A percentile compares a stretch with the other conserved stretches of the same genome.
These are phyloP conservation scores for Malus hybrid DNA, from an alignment of 331 rosid species.

Conservation along the genomic window DNA sequence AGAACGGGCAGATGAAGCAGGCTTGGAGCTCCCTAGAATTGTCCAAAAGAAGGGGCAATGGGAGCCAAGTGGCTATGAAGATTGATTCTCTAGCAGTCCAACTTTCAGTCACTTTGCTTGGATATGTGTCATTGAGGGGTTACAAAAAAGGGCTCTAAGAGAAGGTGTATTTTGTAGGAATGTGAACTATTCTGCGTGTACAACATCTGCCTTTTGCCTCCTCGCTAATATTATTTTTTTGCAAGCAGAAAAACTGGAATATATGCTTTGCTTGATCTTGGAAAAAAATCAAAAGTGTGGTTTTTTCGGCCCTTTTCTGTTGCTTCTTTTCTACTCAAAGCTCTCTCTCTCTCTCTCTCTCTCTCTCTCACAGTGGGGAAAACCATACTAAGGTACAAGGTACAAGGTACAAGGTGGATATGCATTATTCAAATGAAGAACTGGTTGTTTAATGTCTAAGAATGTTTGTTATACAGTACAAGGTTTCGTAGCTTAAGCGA, in stretches of 20 bases:
- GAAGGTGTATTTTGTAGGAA: constrained; percentile 38
- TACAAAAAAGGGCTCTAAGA: constrained; percentile 18
- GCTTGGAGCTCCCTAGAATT: constrained; percentile 14
- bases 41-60: constrained; percentile 24
- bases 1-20: background rate
- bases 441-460: background rate
- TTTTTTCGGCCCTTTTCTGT: constrained; percentile 34
- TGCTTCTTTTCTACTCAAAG: constrained; percentile 44
- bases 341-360: background rate
- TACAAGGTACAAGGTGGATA: background rate
- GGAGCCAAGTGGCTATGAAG: constrained; percentile 41
- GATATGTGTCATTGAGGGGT: constrained; percentile 48
- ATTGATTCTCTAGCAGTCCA: constrained; percentile 58
- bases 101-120: constrained; percentile 44
- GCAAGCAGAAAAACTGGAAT: constrained; percentile 37
- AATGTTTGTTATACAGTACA: too few species aligned
- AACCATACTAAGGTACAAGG: background rate
- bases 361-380: constrained; percentile 5
- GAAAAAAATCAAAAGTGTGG: constrained; percentile 42
- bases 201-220: constrained; percentile 3
- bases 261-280: constrained; percentile 79
- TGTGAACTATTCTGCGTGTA: constrained; percentile 10
- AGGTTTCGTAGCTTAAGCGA: too few species aligned
- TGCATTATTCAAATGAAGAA: background rate
- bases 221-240: constrained; percentile 3